phyloP scores from a whole-genome alignment of 352 stramenopile genomes.

The Globisporangium uncinulatum region DNA sequence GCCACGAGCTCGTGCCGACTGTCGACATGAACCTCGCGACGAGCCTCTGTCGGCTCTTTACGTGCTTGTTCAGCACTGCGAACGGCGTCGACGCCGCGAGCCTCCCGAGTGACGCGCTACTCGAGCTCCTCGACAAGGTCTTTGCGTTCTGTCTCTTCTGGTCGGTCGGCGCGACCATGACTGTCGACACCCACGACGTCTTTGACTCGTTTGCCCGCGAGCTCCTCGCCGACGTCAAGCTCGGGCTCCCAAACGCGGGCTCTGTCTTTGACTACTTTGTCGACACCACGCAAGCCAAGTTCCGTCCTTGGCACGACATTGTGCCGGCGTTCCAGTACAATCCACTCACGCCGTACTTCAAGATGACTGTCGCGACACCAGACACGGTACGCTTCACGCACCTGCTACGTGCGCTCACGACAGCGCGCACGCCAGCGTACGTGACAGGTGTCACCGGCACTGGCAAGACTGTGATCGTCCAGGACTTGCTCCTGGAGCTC shows the following conservation, averaged over 20 bases:
- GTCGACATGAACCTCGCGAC: slow-evolving; percentile 88
- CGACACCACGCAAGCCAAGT: slow-evolving; percentile 64
- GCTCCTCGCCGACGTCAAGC: slow-evolving; percentile 57
- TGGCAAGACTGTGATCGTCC: slow-evolving; percentile 91
- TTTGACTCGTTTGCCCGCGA: slow-evolving; percentile 89
- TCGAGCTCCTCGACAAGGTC: slow-evolving; percentile 68
- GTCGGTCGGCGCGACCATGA: slow-evolving; percentile 70
- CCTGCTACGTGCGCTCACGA: slow-evolving; percentile 85
- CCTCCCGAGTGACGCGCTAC: slow-evolving; percentile 52
- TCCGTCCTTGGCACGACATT: slow-evolving; percentile 83
- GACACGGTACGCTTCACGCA: slow-evolving; percentile 93
- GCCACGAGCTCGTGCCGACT: slow-evolving; percentile 81
- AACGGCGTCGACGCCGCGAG: slow-evolving; percentile 41
- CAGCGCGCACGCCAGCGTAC: slow-evolving; percentile 76
- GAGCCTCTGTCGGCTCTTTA: slow-evolving; percentile 82
- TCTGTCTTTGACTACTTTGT: slow-evolving; percentile 84
- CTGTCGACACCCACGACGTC: slow-evolving; percentile 60
- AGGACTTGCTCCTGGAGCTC: slow-evolving; percentile 88
- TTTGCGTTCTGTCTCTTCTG: slow-evolving; percentile 84
- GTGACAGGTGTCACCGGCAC: slow-evolving; percentile 91
- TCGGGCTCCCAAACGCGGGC: slow-evolving; percentile 44
- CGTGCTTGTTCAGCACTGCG: slow-evolving; percentile 35
- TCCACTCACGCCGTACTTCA: slow-evolving; percentile 87
- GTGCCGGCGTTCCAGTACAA: slow-evolving; percentile 87
- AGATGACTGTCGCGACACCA: slow-evolving; percentile 92